A percentile compares a stretch with the other conserved stretches of the same genome.
Evolutionary conservation across 495 filamentous ascomycete species (phyloP).

Genomic region (Penicillium tannophilum): DNA sequence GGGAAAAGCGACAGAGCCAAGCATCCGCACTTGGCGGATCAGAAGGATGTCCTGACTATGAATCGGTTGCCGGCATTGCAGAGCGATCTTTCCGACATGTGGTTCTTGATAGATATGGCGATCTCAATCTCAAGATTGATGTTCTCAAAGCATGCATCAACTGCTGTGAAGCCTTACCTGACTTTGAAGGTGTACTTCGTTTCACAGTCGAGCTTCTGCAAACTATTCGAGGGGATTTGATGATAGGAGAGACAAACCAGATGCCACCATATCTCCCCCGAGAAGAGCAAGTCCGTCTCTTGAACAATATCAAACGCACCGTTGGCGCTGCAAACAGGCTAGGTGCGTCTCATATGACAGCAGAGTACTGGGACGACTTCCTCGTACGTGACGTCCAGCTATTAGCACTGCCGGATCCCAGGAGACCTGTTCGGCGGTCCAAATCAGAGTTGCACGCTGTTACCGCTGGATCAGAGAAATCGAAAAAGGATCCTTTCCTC

Average conservation of each 20-base stretch:
- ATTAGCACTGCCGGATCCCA: constrained; percentile 51
- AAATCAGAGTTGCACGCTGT: constrained; percentile 70
- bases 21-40: constrained; percentile 18
- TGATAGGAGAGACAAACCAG: constrained; percentile 54
- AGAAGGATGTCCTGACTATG: constrained; percentile 34
- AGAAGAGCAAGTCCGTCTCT: constrained; percentile 82
- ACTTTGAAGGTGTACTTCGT: constrained; percentile 82
- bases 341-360: constrained; percentile 66
- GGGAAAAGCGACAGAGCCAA: constrained; percentile 33
- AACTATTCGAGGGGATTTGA: constrained; percentile 72
- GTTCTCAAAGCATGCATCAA: constrained; percentile 83
- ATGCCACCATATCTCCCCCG: constrained; percentile 64
- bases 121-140: constrained; percentile 72
- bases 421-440: constrained; percentile 69
- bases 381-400: constrained; percentile 80
- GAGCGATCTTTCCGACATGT: constrained; percentile 47
- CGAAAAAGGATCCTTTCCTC: constrained; percentile 81
- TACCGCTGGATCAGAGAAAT: constrained; percentile 48
- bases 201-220: constrained; percentile 83
- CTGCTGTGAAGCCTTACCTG: constrained; percentile 89
- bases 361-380: constrained; percentile 97
- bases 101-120: constrained; percentile 44
- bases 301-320: constrained; percentile 82
- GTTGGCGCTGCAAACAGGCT: constrained; percentile 72
- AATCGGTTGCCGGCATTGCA: constrained; percentile 44